A percentile compares a stretch with the other conserved stretches of the same genome.
Conservation (phyloP, 2,329 filamentous ascomycete species). For the Aureobasidium subglaciale region DNA sequence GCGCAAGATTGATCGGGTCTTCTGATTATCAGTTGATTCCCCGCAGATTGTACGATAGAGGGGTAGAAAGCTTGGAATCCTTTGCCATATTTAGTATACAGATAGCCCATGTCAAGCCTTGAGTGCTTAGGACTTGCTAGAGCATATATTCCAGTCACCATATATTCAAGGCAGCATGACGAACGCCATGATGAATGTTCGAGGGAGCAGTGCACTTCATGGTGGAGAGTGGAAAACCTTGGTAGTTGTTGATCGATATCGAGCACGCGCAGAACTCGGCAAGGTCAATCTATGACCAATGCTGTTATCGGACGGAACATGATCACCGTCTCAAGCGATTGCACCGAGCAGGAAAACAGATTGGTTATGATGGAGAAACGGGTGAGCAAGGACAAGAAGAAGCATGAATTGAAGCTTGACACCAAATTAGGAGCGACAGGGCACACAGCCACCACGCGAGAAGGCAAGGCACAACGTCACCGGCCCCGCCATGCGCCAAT, state of each 20-base stretch:
- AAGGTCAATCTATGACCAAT: too few relatives aligned
- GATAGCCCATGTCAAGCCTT: neutral
- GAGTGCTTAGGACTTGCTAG: neutral
- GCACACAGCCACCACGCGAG: neutral
- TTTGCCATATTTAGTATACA: neutral
- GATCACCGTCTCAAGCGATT: neutral
- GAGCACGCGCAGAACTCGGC: too few relatives aligned
- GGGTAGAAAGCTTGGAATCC: constrained; percentile 7
- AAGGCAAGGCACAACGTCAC: neutral
- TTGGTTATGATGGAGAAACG: neutral
- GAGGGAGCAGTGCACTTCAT: too few relatives aligned
- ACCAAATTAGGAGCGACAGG: neutral
- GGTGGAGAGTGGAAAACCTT: too few relatives aligned
- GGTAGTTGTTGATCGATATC: too few relatives aligned
- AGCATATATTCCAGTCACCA: too few relatives aligned
- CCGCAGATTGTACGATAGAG: neutral
- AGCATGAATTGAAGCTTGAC: constrained; percentile 3
- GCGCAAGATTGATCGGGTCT: neutral
- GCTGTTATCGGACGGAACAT: too few relatives aligned
- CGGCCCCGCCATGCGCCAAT: constrained; percentile 9
- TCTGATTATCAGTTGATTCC: neutral
- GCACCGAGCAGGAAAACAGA: too few relatives aligned
- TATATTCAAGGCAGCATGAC: too few relatives aligned
- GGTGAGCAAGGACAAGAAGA: neutral
- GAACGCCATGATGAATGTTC: too few relatives aligned